Conservation (phyloP, 495 filamentous ascomycete genomes). For the Annulohypoxylon bovei region DNA sequence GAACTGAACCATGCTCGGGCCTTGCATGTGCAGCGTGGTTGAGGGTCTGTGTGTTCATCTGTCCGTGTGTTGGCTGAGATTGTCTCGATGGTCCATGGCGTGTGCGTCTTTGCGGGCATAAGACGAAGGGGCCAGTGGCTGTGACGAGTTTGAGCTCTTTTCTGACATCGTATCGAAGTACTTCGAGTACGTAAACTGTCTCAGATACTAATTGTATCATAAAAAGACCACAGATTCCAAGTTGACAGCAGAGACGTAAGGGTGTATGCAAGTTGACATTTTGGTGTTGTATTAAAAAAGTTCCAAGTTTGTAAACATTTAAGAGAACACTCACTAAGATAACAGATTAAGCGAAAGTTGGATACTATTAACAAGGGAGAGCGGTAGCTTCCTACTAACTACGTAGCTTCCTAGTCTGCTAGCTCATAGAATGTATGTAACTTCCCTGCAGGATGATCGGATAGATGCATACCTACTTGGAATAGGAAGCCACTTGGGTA, state of each 20-base stretch:
- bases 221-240: conserved; percentile 16
- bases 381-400: neutral
- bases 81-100: conserved; percentile 28
- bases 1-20: conserved; percentile 31
- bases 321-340: neutral
- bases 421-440: neutral
- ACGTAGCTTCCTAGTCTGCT: neutral
- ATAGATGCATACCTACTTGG: conserved; percentile 27
- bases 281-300: neutral
- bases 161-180: conserved; percentile 20
- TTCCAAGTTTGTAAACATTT: neutral
- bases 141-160: conserved; percentile 30
- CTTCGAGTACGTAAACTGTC: conserved; percentile 18
- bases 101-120: conserved; percentile 19
- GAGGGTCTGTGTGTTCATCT: conserved; percentile 34
- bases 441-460: conserved; percentile 23
- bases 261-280: neutral
- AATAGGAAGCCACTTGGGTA: conserved; percentile 15
- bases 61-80: conserved; percentile 40
- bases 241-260: neutral
- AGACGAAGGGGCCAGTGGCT: conserved; percentile 8
- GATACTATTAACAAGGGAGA: conserved; percentile 1
- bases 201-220: conserved; percentile 18
- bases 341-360: conserved; percentile 7
- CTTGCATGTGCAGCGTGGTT: conserved; percentile 36